phyloP scores from a whole-genome alignment of 2,329 filamentous ascomycete species.

The Fusarium hostae region DNA sequence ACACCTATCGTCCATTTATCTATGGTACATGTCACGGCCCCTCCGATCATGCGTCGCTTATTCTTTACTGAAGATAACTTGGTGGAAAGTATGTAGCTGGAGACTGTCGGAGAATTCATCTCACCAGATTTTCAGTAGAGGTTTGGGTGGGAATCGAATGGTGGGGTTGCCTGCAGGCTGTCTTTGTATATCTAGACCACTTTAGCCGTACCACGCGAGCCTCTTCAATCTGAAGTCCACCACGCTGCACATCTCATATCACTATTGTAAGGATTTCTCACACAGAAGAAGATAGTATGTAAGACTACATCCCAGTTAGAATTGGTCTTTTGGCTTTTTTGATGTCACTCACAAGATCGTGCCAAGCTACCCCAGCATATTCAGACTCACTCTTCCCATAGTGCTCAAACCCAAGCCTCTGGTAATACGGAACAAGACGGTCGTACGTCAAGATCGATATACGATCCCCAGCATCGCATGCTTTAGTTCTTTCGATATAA shows the following conservation, averaged over 20 bases:
- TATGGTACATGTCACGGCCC: not conserved
- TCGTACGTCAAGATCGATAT: constrained; percentile 48
- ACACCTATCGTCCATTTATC: not conserved
- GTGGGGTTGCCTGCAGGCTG: not conserved
- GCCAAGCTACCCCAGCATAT: constrained; percentile 47
- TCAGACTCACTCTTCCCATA: constrained; percentile 46
- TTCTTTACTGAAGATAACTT: not conserved
- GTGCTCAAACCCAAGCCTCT: constrained; percentile 46
- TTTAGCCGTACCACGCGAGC: not conserved
- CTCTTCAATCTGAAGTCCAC: not conserved
- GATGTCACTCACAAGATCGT: constrained; percentile 42
- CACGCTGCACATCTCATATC: not conserved
- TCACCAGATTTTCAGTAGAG: not conserved
- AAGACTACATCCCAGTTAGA: not conserved
- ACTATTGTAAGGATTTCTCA: not conserved
- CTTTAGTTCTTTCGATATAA: constrained; percentile 39
- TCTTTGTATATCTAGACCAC: not conserved
- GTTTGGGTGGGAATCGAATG: no score
- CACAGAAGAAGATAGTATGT: constrained; percentile 1
- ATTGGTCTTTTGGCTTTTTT: accelerated
- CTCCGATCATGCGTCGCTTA: not conserved
- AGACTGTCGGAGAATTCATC: not conserved
- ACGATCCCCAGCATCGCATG: constrained; percentile 31
- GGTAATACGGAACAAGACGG: constrained; percentile 45
- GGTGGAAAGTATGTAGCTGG: not conserved